A percentile compares a stretch with the other conserved stretches of the same genome.
These are phyloP conservation scores for Craterostigma plantagineum DNA, from an alignment of 257 asterid genomes.

Conservation along the genomic window DNA sequence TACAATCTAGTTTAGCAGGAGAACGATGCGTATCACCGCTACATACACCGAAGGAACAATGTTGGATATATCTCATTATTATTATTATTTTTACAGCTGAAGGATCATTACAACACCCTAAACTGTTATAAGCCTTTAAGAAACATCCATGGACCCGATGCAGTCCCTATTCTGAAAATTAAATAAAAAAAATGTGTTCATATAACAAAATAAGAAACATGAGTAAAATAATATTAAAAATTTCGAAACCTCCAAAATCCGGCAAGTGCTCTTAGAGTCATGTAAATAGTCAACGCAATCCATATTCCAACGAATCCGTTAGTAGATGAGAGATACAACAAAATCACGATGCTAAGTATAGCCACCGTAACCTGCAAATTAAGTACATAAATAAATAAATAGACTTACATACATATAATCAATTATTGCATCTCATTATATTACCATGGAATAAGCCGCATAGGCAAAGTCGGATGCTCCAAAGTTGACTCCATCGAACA, in stretches of 20 bases:
- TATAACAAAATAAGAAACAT: background rate
- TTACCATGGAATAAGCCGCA: slow-evolving; percentile 42
- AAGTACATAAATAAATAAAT: too few species aligned
- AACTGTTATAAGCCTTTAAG: slow-evolving; percentile 12
- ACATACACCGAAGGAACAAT: too few species aligned
- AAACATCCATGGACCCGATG: slow-evolving; percentile 32
- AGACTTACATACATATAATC: background rate
- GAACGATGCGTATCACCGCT: too few species aligned
- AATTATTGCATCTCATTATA: background rate
- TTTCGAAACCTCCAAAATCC: slow-evolving; percentile 23
- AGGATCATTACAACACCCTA: background rate
- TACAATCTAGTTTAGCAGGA: too few species aligned
- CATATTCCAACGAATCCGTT: slow-evolving; percentile 28
- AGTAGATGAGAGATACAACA: slow-evolving; percentile 16
- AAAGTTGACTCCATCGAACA: slow-evolving; percentile 34
- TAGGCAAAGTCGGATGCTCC: slow-evolving; percentile 41
- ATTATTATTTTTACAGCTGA: too few species aligned
- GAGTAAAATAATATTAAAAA: too few species aligned
- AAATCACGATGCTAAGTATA: slow-evolving; percentile 13
- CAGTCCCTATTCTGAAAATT: slow-evolving; percentile 37
- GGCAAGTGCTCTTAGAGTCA: slow-evolving; percentile 25
- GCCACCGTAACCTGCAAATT: slow-evolving; percentile 16
- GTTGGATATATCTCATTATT: too few species aligned
- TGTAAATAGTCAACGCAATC: slow-evolving; percentile 27
- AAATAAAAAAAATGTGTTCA: background rate